Conservation (phyloP, 176 grass and related monocot genomes). For the Carex myosuroides region DNA sequence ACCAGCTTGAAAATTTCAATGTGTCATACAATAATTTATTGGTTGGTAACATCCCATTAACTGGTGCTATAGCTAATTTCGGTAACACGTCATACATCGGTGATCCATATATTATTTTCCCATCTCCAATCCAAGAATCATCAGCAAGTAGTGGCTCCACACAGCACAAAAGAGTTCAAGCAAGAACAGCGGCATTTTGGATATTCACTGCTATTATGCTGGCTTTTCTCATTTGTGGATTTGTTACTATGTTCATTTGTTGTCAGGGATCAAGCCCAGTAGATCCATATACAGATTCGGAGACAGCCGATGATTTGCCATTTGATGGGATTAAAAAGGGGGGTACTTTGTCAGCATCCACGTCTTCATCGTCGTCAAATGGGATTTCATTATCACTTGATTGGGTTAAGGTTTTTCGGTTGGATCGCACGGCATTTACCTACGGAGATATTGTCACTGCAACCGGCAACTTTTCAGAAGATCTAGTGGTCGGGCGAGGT, state of each 20-base stretch:
- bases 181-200: slow-evolving; percentile 31
- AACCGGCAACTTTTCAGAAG: slow-evolving; percentile 61
- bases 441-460: slow-evolving; percentile 69
- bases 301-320: slow-evolving; percentile 23
- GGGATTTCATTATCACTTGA: slow-evolving; percentile 36
- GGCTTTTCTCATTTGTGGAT: slow-evolving; percentile 31
- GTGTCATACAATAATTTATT: slow-evolving; percentile 70
- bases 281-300: slow-evolving; percentile 18
- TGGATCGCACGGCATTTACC: slow-evolving; percentile 59
- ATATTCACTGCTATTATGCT: slow-evolving; percentile 32
- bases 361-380: slow-evolving; percentile 18
- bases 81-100: slow-evolving; percentile 67
- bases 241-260: slow-evolving; percentile 25
- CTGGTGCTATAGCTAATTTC: slow-evolving; percentile 51
- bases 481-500: slow-evolving; percentile 62
- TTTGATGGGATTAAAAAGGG: slow-evolving; percentile 33
- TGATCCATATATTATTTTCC: slow-evolving; percentile 39
- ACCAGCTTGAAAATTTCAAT: slow-evolving; percentile 60
- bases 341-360: slow-evolving; percentile 9
- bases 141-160: not conserved
- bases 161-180: not conserved
- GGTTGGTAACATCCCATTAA: slow-evolving; percentile 34
- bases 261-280: slow-evolving; percentile 24
- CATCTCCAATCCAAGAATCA: slow-evolving; percentile 7
- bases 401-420: slow-evolving; percentile 52